Evolutionary conservation across 2,329 filamentous ascomycete species (phyloP), one percentile per base, ranked within the genome.

Genomic region (Colletotrichum sp.): DNA sequence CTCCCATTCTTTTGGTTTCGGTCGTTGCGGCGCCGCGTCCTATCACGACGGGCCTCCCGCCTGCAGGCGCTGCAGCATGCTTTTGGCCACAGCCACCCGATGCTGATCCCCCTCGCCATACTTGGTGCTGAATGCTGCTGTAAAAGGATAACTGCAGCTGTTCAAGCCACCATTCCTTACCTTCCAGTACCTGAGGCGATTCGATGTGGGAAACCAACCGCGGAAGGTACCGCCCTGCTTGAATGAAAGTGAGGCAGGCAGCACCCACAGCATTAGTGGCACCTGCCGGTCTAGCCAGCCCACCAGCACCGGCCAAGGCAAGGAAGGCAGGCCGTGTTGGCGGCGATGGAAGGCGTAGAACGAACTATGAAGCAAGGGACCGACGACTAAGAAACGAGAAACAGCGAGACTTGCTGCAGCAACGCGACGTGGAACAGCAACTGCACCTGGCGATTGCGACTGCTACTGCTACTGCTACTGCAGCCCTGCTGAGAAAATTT

Each of bases 41-140:
- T 74, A 69, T 76, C 74, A 69, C 71, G 59, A 73, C 65, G 63
- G 30, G 28, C 63, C 57, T 73, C 26, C 44, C n/a, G 30, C 16
- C 44, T 68, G 55, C 55, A 26, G 36, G 44, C 32, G 32, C 24
- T 21, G 73, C 57, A 68, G 64, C 59, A 69, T 64, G 57, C 44
- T 63, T 71, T 68, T 57, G 24, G 28, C 60, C 44, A 62, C 63
- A 72, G 69, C 36, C 72, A 72, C 72, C 60, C 21, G 69, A 59
- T 57, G 52, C 36, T 34, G 15, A 60, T 65, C 52, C 66, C 26
- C 5, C 52, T 21, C 36, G 59, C 21, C 28, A 55, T 30, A 30
- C 49, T 44, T 18, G 8, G 39, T 32, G 24, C 59, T 64, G 49
- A 62, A n/a, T 30, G 32, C 28, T 52, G n/a, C 26, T 52, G 21